Conservation (phyloP, 345 rosid genomes). For the Excoecaria cochinchinensis region DNA sequence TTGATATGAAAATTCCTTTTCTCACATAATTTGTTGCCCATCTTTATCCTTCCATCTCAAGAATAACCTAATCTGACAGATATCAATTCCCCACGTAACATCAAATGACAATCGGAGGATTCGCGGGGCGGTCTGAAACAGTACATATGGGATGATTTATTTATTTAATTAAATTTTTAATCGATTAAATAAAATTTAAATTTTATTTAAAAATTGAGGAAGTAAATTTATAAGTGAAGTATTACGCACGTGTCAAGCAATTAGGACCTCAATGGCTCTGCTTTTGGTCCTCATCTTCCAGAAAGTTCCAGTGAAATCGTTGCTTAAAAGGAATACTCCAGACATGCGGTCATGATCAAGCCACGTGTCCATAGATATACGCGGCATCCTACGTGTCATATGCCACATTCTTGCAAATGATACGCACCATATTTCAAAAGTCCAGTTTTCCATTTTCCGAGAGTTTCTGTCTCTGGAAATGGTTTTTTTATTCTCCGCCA, state of each 20-base stretch:
- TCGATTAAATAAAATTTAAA: no score
- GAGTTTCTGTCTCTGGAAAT: background rate
- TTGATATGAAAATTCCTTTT: no score
- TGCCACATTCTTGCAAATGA: conserved; percentile 39
- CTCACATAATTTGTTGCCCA: no score
- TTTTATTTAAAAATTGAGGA: no score
- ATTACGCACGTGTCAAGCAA: background rate
- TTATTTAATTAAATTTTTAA: no score
- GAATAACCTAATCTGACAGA: background rate
- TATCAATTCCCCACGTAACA: background rate
- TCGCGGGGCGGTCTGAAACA: background rate
- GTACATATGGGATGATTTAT: no score
- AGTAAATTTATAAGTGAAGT: background rate
- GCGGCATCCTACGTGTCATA: conserved; percentile 59
- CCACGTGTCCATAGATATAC: conserved; percentile 34
- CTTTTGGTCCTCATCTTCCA: conserved; percentile 37
- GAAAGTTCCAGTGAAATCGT: conserved; percentile 46
- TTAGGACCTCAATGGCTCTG: background rate
- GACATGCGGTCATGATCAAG: conserved; percentile 34
- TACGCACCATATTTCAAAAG: conserved; percentile 24
- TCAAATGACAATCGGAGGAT: background rate
- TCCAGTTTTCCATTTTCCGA: background rate
- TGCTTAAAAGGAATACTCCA: conserved; percentile 25
- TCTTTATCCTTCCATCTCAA: background rate
- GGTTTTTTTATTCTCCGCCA: background rate